Base-by-base conservation (phyloP, 768 basidiomycete species). In the Amanita molliuscula region DNA sequence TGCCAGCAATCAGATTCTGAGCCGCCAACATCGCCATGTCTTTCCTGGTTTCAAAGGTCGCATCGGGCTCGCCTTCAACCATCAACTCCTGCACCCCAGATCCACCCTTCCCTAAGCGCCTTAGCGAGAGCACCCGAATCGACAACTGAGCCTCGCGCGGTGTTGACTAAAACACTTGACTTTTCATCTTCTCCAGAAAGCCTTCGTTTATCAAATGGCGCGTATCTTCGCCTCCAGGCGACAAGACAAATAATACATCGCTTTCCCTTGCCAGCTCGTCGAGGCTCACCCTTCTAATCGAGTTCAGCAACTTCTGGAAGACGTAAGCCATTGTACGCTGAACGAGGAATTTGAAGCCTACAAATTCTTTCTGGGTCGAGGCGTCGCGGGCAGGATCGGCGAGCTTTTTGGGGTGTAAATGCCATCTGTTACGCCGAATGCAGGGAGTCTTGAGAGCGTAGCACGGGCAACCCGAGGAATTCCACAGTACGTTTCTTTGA, bases 41-140 rank as follows among this genome's bases (percentile, higher is more conserved):
- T 46, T 77, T 62, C 48, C 93, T 73, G 2, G 92, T 91, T 65
- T 96, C 88, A 8, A 79, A 68, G 13, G 93, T 94, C 3, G 89
- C 94, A 55, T 88, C 91, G 0, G 94, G 94, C 62, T 98, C 94
- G 16, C 92, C 92, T 55, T 92, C 89, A 6, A 97, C 81, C 95
- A 63, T 99, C 95, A 9, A 99, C 58, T 0, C 91, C 95, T 0
- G 96, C 96, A 20, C 82, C 93, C 75, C 85, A 94, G 20, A 99
- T 86, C 79, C 84, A 82, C 2, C 75, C 76, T 53, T 85, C 79
- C 41, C 70, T 62, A 37, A 98, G 66, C 2, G 94, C 95, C 53
- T 74, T 78, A 2, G 84, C 86, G 7, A 99, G 74, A 10, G 94
- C 95, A 43, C 87, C 80, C 0, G 88, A 89, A 62, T 99, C 92